Evolutionary conservation across 2,329 filamentous ascomycete species (phyloP).

Genomic region (Drechslera avenae): DNA sequence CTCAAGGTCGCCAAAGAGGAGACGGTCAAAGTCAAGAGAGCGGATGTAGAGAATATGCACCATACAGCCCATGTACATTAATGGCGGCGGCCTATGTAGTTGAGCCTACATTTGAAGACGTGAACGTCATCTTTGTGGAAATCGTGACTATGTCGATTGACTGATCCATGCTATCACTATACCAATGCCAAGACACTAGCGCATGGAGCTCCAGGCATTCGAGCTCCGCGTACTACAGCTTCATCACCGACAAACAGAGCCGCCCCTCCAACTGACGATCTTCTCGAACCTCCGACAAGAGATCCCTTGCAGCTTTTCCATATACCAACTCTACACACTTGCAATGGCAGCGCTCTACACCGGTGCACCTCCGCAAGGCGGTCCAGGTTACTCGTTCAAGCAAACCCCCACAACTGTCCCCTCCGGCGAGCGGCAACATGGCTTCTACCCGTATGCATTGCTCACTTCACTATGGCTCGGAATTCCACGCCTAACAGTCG

Average conservation of each 20-base stretch:
- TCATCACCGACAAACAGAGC: slow-evolving; percentile 26
- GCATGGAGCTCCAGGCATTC: slow-evolving; percentile 21
- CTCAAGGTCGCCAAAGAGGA: slow-evolving; percentile 41
- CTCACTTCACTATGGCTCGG: background rate
- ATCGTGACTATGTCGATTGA: too few relatives aligned
- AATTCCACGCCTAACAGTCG: slow-evolving; percentile 8
- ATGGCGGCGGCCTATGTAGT: background rate
- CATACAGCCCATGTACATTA: background rate
- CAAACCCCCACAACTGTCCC: slow-evolving; percentile 55
- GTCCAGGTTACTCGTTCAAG: slow-evolving; percentile 66
- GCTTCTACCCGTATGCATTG: slow-evolving; percentile 82
- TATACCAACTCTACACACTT: background rate
- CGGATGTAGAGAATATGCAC: slow-evolving; percentile 9
- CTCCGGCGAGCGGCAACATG: slow-evolving; percentile 68
- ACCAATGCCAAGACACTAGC: slow-evolving; percentile 14
- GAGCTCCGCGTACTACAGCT: slow-evolving; percentile 37
- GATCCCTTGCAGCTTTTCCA: background rate
- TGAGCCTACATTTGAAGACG: too few relatives aligned
- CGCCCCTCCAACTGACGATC: slow-evolving; percentile 19
- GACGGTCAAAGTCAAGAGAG: slow-evolving; percentile 31
- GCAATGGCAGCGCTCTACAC: slow-evolving; percentile 62
- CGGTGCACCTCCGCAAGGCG: slow-evolving; percentile 56
- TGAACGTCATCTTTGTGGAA: too few relatives aligned
- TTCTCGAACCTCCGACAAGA: slow-evolving; percentile 18
- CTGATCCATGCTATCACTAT: slow-evolving; percentile 3